Evolutionary conservation across 1,284 basidiomycete species (phyloP), one percentile per base, ranked within the genome.

Genomic region (Pseudomicrostroma phylloplanum): DNA sequence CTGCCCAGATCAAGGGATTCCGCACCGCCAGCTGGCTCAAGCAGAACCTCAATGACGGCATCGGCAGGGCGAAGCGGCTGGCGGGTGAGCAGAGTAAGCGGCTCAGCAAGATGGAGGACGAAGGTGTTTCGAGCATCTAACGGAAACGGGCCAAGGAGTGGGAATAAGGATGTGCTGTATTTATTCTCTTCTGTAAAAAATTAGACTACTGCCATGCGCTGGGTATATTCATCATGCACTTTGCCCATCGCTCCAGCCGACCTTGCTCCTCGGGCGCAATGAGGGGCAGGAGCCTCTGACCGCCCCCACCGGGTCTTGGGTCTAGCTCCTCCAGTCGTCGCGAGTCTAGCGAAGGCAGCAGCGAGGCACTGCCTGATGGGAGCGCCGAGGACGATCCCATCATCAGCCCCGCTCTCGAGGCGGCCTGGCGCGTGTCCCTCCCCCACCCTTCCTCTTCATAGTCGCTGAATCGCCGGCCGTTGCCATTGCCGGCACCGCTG

Each of bases 201-300:
- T 36, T 36, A 36, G 30, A n/a, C 30, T 36, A 65, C 17, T 21
- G 13, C 92, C 92, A 96, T 67, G 86, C 87, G 3, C 89, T 89
- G 55, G 89, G 88, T 57, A 96, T 89, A 68, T 86, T 86, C 65
- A 83, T 83, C 49, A 92, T 85, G 15, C 86, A 85, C 51, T 86
- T 83, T 7, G 84, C 85, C 92, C 93, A 96, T 62, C 82, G 80
- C 46, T 82, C 80, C 60, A 96, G 80, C 59, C 92, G 83, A 1
- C 90, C 90, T 56, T 82, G 80, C 80, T 96, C 93, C 84, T 89
- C 91, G 7, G 85, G 82, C 77, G 90, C 91, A 3, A 96, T 82
- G 67, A 89, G 88, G 2, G 87, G 86, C 69, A 90, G 79, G 42
- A 74, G 59, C 51, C 40, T 54, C 26, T 30, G 51, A 15, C 55